Evolutionary conservation across 1,139 yeast genomes (phyloP), one percentile per base, ranked within the genome.

Genomic region (Debaryomyces fabryi): DNA sequence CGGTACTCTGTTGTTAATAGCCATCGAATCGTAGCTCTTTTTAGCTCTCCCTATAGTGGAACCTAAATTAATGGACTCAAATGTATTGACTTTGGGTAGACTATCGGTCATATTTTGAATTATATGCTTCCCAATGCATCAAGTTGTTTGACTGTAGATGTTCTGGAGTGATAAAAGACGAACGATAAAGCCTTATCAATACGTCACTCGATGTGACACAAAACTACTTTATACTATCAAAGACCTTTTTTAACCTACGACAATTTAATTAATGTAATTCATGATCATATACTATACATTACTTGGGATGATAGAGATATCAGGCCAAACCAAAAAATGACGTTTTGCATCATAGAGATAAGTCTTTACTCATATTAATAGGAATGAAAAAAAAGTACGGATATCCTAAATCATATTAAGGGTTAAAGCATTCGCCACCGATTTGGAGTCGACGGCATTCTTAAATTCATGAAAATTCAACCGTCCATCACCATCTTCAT

Each of bases 381-480:
- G 30, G 30, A n/a, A 27, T 21, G 20, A 27, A 12, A 27, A 27
- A 27, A 27, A 20, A 20, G 38, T 24, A 35, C 25, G 1, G 4
- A 6, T 35, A 21, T 12, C 27, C 34, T 58, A 75, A 53, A 75
- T 69, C 59, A 72, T 68, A 51, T 72, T 73, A 44, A 76, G 65
- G 2, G 89, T 84, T 65, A 84, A 72, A 9, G 85, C 72, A 52
- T 76, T 79, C 2, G 87, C 87, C 20, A 84, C 83, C 44, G 79
- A 79, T 23, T 84, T 83, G 40, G 85, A 82, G 54, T 86, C 88
- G 24, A 87, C 87, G 0, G 89, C 88, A 50, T 76, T 77, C 58
- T 81, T 83, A 66, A 93, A 95, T 72, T 95, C 99, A 38, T 83
- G 92, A 64, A 91, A 93, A 53, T 87, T 85, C 51, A 95, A 72